phyloP scores from a whole-genome alignment of 345 rosid species.

The Dovyalis caffra region DNA sequence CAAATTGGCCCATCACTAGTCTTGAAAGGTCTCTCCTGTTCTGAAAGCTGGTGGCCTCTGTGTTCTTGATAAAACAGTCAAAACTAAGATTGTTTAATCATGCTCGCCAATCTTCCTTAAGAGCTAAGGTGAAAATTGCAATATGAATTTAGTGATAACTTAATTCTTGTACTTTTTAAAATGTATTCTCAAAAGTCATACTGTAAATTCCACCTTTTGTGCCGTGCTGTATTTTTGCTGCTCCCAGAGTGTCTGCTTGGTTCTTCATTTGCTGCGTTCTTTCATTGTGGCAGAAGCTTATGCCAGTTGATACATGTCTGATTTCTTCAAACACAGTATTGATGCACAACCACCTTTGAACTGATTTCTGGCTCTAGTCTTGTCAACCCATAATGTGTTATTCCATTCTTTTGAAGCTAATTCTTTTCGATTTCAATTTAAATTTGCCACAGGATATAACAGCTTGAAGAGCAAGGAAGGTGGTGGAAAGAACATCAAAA shows the following conservation, averaged over 20 bases:
- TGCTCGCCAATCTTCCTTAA: neutral
- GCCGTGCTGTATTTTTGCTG: too few species aligned
- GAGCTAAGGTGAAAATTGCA: too few species aligned
- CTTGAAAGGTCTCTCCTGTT: neutral
- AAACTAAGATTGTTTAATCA: neutral
- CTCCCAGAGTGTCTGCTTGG: neutral
- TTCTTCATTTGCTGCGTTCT: neutral
- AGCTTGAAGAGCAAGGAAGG: constrained; percentile 19
- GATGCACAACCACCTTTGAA: neutral
- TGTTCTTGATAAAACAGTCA: neutral
- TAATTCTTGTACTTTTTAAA: too few species aligned
- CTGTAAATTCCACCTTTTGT: too few species aligned
- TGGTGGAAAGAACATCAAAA: constrained; percentile 13
- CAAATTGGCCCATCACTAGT: neutral
- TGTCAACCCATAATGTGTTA: too few species aligned
- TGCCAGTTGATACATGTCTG: too few species aligned
- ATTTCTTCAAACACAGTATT: neutral
- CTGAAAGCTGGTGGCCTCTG: neutral
- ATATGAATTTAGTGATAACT: too few species aligned
- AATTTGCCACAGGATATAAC: constrained; percentile 31
- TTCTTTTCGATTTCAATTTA: too few species aligned
- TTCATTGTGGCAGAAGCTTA: neutral
- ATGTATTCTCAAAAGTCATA: too few species aligned
- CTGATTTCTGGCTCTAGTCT: neutral
- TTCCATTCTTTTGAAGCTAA: too few species aligned